A percentile compares a stretch with the other conserved stretches of the same genome.
These are phyloP conservation scores for Kluyveromyces lactis DNA, from an alignment of 805 yeast genomes.

Conservation along the genomic window DNA sequence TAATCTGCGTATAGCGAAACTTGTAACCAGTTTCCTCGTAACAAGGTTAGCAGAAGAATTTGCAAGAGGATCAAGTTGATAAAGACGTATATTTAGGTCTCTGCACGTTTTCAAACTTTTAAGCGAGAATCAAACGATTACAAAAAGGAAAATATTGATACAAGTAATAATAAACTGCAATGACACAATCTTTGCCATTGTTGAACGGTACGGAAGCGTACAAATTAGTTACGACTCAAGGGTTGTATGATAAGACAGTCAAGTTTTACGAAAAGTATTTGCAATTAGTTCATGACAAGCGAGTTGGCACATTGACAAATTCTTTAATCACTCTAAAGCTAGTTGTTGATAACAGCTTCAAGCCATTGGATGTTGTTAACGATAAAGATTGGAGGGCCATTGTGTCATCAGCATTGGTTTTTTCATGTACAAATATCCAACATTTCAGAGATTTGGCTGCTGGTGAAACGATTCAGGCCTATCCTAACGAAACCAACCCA, in stretches of 20 bases:
- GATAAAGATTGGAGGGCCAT: conserved; percentile 42
- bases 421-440: conserved; percentile 26
- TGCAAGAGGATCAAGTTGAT: no score
- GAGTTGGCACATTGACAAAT: neutral
- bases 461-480: conserved; percentile 38
- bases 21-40: no score
- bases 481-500: conserved; percentile 70
- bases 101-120: no score
- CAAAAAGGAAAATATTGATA: no score
- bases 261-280: conserved; percentile 40
- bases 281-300: conserved; percentile 10
- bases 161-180: no score
- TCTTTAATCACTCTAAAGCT: neutral
- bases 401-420: conserved; percentile 33
- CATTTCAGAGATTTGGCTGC: conserved; percentile 22
- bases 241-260: conserved; percentile 38
- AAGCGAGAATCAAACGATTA: no score
- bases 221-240: conserved; percentile 42
- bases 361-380: neutral
- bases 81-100: no score
- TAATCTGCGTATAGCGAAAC: no score
- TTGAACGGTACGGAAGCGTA: conserved; percentile 52
- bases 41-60: no score
- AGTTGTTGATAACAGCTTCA: conserved; percentile 7
- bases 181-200: conserved; percentile 19